These are phyloP conservation scores for Apiotrichum siamense DNA, from an alignment of 1,284 basidiomycete species.

Conservation along the genomic window DNA sequence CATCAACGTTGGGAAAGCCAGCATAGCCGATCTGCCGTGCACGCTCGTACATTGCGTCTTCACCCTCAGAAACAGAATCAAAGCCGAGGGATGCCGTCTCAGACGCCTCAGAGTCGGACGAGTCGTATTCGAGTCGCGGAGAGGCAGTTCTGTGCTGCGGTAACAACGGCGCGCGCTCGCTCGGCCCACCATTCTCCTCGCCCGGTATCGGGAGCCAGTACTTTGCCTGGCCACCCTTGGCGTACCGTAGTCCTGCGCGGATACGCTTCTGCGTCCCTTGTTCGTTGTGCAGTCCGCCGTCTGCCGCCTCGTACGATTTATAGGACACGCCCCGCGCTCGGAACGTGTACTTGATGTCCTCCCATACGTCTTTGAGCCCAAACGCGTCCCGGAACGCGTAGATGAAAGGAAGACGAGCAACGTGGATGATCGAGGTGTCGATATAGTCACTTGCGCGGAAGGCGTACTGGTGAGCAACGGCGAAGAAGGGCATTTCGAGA, in stretches of 20 bases:
- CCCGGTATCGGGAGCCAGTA: slow-evolving; percentile 78
- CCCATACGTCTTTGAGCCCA: slow-evolving; percentile 76
- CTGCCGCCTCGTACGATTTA: slow-evolving; percentile 89
- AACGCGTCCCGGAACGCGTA: slow-evolving; percentile 85
- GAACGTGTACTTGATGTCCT: slow-evolving; percentile 77
- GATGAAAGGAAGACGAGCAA: slow-evolving; percentile 77
- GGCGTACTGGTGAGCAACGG: slow-evolving; percentile 65
- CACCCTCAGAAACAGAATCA: slow-evolving; percentile 47
- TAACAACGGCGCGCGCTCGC: slow-evolving; percentile 60
- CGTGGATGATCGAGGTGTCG: slow-evolving; percentile 59
- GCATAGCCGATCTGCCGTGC: slow-evolving; percentile 83
- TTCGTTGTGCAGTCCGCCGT: slow-evolving; percentile 83
- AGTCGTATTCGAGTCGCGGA: slow-evolving; percentile 17
- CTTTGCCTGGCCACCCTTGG: slow-evolving; percentile 76
- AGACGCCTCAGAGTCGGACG: slow-evolving; percentile 40
- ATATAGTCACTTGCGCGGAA: slow-evolving; percentile 66
- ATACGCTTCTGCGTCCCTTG: slow-evolving; percentile 74
- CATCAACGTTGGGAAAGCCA: slow-evolving; percentile 81
- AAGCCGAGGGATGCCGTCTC: slow-evolving; percentile 44
- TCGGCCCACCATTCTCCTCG: slow-evolving; percentile 36
- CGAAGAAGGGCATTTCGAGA: slow-evolving; percentile 97
- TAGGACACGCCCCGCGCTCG: slow-evolving; percentile 89
- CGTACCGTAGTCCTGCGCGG: slow-evolving; percentile 82
- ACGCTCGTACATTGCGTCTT: slow-evolving; percentile 56
- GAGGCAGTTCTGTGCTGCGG: slow-evolving; percentile 47